Conservation (phyloP, 306 rosid genomes). For the Fragaria vesca region DNA sequence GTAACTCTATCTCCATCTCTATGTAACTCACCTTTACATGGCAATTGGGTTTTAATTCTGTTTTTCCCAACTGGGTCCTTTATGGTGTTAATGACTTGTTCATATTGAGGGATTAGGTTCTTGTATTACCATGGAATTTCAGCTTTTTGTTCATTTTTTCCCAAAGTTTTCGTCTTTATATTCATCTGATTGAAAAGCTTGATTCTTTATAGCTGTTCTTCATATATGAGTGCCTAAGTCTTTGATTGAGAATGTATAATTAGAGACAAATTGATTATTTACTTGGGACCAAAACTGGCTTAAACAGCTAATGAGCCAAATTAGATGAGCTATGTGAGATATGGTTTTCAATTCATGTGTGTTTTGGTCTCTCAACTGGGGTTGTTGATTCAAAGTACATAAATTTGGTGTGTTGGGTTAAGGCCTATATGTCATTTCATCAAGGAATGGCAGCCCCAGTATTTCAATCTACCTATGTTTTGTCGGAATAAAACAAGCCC, state of each 20-base stretch:
- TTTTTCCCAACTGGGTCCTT: background rate
- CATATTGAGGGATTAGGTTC: background rate
- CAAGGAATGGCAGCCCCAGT: background rate
- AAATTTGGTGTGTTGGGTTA: background rate
- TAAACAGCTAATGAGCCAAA: background rate
- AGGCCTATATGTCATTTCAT: background rate
- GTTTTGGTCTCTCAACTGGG: background rate
- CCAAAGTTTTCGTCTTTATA: background rate
- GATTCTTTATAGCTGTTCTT: background rate
- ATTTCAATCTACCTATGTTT: background rate
- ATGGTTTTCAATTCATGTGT: background rate
- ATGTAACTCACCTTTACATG: background rate
- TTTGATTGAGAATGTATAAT: background rate
- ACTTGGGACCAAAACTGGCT: background rate
- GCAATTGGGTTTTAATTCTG: background rate
- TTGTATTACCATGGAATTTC: background rate
- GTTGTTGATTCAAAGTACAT: background rate
- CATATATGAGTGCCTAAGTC: background rate
- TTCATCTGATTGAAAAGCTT: background rate
- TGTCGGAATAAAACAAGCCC: background rate
- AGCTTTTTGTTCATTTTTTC: background rate
- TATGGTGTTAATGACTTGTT: background rate
- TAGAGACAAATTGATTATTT: background rate
- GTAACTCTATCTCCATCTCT: background rate
- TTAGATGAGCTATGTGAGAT: background rate